A percentile compares a stretch with the other conserved stretches of the same genome.
phyloP scores from a whole-genome alignment of 768 basidiomycete species.

The Boletus tomentosulus region DNA sequence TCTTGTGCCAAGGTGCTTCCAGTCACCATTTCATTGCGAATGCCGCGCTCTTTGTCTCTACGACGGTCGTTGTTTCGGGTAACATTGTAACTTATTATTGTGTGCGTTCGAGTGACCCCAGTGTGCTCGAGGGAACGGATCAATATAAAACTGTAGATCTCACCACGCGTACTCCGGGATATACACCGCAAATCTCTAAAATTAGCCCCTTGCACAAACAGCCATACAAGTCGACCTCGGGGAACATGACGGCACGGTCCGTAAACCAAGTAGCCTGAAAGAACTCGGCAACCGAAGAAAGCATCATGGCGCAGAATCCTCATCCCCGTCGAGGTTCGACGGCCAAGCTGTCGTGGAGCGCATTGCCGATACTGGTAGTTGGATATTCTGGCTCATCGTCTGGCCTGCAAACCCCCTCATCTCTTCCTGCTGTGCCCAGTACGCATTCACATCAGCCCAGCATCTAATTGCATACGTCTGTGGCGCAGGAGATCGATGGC shows the following conservation, averaged over 20 bases:
- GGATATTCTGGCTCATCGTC: constrained; percentile 3
- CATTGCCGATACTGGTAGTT: constrained; percentile 40
- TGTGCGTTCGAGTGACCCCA: constrained; percentile 7
- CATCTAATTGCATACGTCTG: constrained; percentile 27
- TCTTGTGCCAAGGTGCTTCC: constrained; percentile 31
- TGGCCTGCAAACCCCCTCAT: neutral
- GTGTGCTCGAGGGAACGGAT: constrained; percentile 19
- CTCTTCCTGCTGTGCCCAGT: constrained; percentile 34
- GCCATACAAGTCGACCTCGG: constrained; percentile 26
- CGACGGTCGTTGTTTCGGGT: constrained; percentile 16
- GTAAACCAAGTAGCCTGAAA: constrained; percentile 19
- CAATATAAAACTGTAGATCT: constrained; percentile 29
- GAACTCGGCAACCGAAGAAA: constrained; percentile 8
- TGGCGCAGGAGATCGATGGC: constrained; percentile 1
- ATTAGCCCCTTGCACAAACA: constrained; percentile 10
- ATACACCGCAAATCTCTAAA: constrained; percentile 18
- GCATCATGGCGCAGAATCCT: constrained; percentile 9
- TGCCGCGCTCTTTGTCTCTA: constrained; percentile 14
- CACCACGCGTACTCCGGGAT: constrained; percentile 8
- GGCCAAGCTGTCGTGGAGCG: constrained; percentile 39
- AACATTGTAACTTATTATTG: constrained; percentile 18
- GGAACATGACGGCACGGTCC: constrained; percentile 9
- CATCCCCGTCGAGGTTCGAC: constrained; percentile 22
- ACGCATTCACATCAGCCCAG: constrained; percentile 31
- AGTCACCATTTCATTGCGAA: constrained; percentile 14